phyloP scores from a whole-genome alignment of 129 eudicot species.

The Erigeron canadensis region DNA sequence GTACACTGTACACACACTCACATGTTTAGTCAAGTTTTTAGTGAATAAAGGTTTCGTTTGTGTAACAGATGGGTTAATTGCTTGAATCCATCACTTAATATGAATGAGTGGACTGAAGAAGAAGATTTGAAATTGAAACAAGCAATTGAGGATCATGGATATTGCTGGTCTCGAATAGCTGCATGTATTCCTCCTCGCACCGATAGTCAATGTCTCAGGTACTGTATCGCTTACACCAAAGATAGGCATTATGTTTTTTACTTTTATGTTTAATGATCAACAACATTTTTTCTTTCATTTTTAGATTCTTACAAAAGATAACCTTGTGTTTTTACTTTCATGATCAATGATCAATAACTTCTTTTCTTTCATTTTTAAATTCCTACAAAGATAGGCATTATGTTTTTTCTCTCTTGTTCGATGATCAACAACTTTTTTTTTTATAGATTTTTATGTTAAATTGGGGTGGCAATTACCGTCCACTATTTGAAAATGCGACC shows the following conservation, averaged over 20 bases:
- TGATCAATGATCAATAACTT: background rate
- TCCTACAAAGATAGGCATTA: too few species aligned
- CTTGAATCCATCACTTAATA: conserved; percentile 71
- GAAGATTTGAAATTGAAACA: conserved; percentile 65
- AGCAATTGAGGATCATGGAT: conserved; percentile 60
- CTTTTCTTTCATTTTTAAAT: background rate
- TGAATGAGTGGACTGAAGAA: conserved; percentile 71
- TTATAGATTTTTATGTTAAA: too few species aligned
- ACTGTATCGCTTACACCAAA: conserved; percentile 4
- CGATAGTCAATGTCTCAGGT: conserved; percentile 87
- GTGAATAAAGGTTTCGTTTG: background rate
- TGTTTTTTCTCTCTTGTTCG: too few species aligned
- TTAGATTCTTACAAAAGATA: background rate
- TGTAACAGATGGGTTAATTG: conserved; percentile 81
- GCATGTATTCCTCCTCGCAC: conserved; percentile 75
- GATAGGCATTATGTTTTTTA: background rate
- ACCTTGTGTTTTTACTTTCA: background rate
- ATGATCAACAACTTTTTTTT: too few species aligned
- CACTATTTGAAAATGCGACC: too few species aligned
- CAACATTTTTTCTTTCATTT: background rate
- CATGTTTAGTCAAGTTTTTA: conserved; percentile 8
- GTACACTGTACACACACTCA: background rate
- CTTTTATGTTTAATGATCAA: background rate
- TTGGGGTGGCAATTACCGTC: too few species aligned
- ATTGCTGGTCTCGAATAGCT: conserved; percentile 77